phyloP scores from a whole-genome alignment of 768 basidiomycete genomes.

The Tephrocybe sp. region DNA sequence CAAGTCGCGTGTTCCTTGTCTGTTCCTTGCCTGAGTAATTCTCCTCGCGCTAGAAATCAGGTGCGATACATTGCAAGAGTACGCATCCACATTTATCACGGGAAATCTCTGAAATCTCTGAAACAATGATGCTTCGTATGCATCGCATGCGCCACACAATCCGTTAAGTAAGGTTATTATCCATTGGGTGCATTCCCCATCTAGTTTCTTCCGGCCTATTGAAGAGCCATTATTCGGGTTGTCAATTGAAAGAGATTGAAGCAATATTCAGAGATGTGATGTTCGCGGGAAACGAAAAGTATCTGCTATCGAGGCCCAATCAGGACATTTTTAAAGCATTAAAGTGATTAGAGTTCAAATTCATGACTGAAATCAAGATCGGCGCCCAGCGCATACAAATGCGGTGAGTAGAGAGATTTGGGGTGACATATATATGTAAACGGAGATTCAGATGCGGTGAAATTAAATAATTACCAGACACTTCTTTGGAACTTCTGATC shows the following conservation, averaged over 20 bases:
- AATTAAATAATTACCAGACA: slow-evolving; percentile 24
- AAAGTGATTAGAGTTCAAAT: slow-evolving; percentile 58
- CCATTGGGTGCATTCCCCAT: slow-evolving; percentile 17
- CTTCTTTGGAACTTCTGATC: slow-evolving; percentile 9
- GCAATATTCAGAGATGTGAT: no score
- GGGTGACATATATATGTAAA: slow-evolving; percentile 10
- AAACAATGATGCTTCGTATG: not conserved
- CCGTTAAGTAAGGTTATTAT: slow-evolving; percentile 14
- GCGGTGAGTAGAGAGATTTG: slow-evolving; percentile 12
- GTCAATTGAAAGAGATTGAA: no score
- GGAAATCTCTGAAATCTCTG: not conserved
- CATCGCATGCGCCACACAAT: slow-evolving; percentile 19
- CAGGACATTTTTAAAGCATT: slow-evolving; percentile 40
- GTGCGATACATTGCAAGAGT: no score
- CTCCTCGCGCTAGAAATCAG: no score
- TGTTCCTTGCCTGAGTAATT: no score
- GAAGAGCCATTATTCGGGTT: no score
- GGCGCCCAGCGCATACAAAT: not conserved
- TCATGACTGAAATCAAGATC: slow-evolving; percentile 41
- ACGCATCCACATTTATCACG: no score
- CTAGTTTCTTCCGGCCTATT: no score
- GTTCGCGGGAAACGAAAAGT: not conserved
- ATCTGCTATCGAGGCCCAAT: slow-evolving; percentile 7
- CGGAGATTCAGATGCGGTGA: slow-evolving; percentile 17
- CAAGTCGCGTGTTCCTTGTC: no score